Conservation (phyloP, 1,139 yeast species). For the Suhomyces ambrosiae region DNA sequence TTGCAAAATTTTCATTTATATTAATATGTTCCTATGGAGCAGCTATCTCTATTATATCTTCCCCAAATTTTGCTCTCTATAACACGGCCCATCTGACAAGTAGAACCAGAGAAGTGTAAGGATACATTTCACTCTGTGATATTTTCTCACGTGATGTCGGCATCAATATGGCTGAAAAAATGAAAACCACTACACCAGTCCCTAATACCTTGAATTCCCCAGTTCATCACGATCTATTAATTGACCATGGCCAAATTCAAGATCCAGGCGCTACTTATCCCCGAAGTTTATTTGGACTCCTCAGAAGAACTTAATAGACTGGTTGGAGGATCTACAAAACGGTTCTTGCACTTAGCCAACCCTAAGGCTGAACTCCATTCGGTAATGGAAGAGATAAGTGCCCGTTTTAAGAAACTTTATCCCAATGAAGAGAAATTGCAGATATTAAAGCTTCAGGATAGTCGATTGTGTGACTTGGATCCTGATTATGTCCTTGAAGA, state of each 20-base stretch:
- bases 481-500: conserved; percentile 69
- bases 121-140: not conserved
- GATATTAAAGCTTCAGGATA: conserved; percentile 63
- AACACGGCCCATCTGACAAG: too few species aligned
- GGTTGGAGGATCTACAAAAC: conserved; percentile 12
- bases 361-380: conserved; percentile 45
- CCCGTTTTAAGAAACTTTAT: conserved; percentile 59
- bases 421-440: conserved; percentile 58
- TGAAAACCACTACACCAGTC: too few species aligned
- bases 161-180: conserved; percentile 2
- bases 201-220: too few species aligned
- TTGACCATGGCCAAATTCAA: conserved; percentile 34
- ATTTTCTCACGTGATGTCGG: not conserved
- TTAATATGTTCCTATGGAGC: too few species aligned
- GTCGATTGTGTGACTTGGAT: conserved; percentile 69
- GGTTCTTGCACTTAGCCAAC: conserved; percentile 62
- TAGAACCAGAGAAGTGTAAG: too few species aligned
- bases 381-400: conserved; percentile 52
- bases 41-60: too few species aligned
- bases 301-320: conserved; percentile 18
- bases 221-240: too few species aligned
- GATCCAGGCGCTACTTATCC: conserved; percentile 45
- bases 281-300: conserved; percentile 23
- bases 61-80: too few species aligned
- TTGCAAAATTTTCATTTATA: too few species aligned